Evolutionary conservation across 1,284 basidiomycete species (phyloP).

Genomic region (Austroboletus novae-zelandiae): DNA sequence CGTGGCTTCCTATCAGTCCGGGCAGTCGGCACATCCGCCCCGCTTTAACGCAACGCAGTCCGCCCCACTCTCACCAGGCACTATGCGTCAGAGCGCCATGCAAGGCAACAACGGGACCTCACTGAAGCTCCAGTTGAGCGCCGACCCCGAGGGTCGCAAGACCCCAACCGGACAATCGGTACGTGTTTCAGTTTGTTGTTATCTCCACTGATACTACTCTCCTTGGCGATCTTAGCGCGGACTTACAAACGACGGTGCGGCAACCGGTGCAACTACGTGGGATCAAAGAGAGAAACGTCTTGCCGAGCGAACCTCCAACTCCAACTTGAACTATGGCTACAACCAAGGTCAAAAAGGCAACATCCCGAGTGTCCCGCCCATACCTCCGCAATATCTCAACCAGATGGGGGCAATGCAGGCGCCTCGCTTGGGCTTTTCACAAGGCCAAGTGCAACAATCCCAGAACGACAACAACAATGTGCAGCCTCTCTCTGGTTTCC

Average conservation of each 20-base stretch:
- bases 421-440: slow-evolving; percentile 42
- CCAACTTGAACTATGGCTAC: slow-evolving; percentile 64
- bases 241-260: slow-evolving; percentile 36
- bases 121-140: slow-evolving; percentile 51
- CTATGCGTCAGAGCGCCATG: slow-evolving; percentile 32
- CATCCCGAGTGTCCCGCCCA: slow-evolving; percentile 65
- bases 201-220: slow-evolving; percentile 37
- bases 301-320: slow-evolving; percentile 58
- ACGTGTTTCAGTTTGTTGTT: slow-evolving; percentile 39
- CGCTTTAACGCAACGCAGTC: slow-evolving; percentile 61
- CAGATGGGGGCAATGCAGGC: slow-evolving; percentile 42
- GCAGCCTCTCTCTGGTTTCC: slow-evolving; percentile 43
- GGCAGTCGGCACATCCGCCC: slow-evolving; percentile 60
- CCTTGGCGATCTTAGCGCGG: slow-evolving; percentile 20
- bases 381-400: slow-evolving; percentile 68
- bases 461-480: slow-evolving; percentile 29
- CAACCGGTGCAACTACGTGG: slow-evolving; percentile 46
- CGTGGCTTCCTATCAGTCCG: slow-evolving; percentile 33
- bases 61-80: slow-evolving; percentile 44
- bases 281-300: slow-evolving; percentile 62
- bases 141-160: slow-evolving; percentile 63
- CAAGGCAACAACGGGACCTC: slow-evolving; percentile 35
- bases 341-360: slow-evolving; percentile 46
- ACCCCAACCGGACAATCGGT: slow-evolving; percentile 48
- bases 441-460: slow-evolving; percentile 31